Evolutionary conservation across 108 stramenopile genomes (phyloP), one percentile per base, ranked within the genome.

Genomic region (Stephanodiscus triporus): DNA sequence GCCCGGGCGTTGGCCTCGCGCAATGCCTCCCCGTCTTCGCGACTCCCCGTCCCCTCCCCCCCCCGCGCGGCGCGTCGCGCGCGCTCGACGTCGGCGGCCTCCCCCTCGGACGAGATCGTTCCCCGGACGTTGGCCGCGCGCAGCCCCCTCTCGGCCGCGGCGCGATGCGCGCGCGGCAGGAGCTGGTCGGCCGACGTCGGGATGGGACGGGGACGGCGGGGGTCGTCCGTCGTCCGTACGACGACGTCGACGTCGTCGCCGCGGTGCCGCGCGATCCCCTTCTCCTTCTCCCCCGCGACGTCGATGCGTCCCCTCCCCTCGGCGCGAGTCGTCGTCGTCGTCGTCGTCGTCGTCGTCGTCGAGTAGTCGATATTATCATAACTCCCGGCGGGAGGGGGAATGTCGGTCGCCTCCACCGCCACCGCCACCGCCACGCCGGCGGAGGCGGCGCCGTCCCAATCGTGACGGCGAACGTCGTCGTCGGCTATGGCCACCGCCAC

Each of bases 61-160:
- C 20, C 23, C 26, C 50, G 20, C 22, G 68, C 30, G 38, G 29
- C 9, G 24, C 37, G 14, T 64, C 64, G 62, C 19, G 82, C 77
- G 29, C 66, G 55, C 37, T 24, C 58, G 34, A 77, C 64, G 16
- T 5, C 2, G 10, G 55, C 72, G 0, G 43, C 40, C 48, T 83
- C 82, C 30, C 73, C 63, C 49, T 83, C 82, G 16, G 47, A 40
- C 34, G 59, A 60, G 26, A 83, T 58, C 19, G 30, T 17, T 8
- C 82, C 82, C 20, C 32, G 30, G 38, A 64, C 26, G 29, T 79
- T 63, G 10, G 78, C 78, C 13, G 70, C 53, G 38, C 70, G 58
- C 11, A 79, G 45, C 22, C 59, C 45, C 4, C 40, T 29, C 11
- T 57, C 53, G 0, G 68, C 45, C 7, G 63, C 57, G 43, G 29